Percentiles rank a stretch among this genome's conserved stretches.
These are phyloP conservation scores for Funneliformis mosseae DNA, from an alignment of 192 early-diverging fungal species.

Conservation along the genomic window DNA sequence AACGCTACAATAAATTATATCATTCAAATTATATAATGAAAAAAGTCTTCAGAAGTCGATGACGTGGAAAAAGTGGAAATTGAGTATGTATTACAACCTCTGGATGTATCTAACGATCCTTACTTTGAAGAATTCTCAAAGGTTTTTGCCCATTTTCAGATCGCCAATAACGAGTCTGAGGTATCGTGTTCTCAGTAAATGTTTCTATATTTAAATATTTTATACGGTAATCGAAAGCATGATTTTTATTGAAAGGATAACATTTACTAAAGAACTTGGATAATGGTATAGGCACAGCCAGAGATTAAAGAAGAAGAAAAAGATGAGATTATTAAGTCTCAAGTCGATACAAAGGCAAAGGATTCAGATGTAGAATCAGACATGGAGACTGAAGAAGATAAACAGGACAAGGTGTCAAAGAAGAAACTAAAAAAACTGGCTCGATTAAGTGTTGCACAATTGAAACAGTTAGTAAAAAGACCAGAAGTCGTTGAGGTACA, in stretches of 20 bases:
- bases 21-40: not conserved
- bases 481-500: constrained; percentile 93
- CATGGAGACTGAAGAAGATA: constrained; percentile 40
- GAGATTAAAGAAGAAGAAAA: constrained; percentile 31
- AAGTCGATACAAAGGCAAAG: constrained; percentile 24
- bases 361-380: constrained; percentile 37
- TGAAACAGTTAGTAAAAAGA: constrained; percentile 88
- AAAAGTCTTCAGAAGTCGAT: not conserved
- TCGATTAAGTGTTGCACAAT: constrained; percentile 80
- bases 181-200: constrained; percentile 33
- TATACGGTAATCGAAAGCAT: not conserved
- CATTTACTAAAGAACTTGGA: constrained; percentile 11
- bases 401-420: constrained; percentile 51
- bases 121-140: constrained; percentile 48
- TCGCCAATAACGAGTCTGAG: constrained; percentile 40
- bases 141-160: constrained; percentile 49
- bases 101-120: constrained; percentile 39
- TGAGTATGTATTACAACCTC: constrained; percentile 35
- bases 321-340: not conserved
- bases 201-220: constrained; percentile 11
- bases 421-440: constrained; percentile 61
- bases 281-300: constrained; percentile 6
- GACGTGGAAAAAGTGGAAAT: constrained; percentile 31
- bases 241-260: not conserved
- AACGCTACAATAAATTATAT: not conserved